Evolutionary conservation across 2,329 filamentous ascomycete genomes (phyloP), one percentile per base, ranked within the genome.

Genomic region (Stemphylium vesicarium): DNA sequence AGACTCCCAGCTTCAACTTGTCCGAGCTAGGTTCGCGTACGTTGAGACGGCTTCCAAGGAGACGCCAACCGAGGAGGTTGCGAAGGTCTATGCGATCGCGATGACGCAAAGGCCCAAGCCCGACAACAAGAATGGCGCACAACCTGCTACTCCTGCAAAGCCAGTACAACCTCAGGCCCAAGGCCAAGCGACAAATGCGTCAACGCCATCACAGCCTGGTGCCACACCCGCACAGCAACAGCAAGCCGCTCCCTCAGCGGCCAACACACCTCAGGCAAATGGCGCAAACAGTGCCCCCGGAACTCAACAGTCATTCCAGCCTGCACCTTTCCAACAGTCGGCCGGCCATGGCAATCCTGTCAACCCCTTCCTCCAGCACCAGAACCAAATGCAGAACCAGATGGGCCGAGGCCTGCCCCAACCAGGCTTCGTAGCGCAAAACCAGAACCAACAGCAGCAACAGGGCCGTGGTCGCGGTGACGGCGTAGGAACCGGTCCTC

Each of bases 1-100:
- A 63, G 90, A 88, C 64, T 86, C 60, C 1, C 57, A 88, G 70
- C 78, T 83, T 41, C 85, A 83, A 58, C 78, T 79, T 8, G 85
- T 87, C 0, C 82, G 82, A 45, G 90, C 88, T 4, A 96, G 95
- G 78, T 78, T 96, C 29, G 84, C 85, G 1, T 85, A 95, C 1
- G 90, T 98, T 3, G 85, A 92, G 68, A 90, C 86, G 41, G 93
- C 94, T 11, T 92, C 89, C 0, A 83, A 82, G n/a, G 89, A 96
- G 42, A 97, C 93, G 0, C 94, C 94, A 0, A 83, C 94, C 66
- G 88, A 87, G 71, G 86, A 92, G 0, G 92, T 98, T 4, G 85
- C 80, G 9, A 92, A 97, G 75, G 93, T 97, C 0, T 97, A 90
- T 49, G 92, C 89, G 0, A 92, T 94, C 76, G 92, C 89, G 0